These are phyloP conservation scores for slime mould (Dictyostelium discoideum) DNA, from an alignment of 78 protist species.

Conservation along the genomic window dicty_2.7 NC_007088.5:8097001-8097500, in stretches of 20 bases:
- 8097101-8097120: conserved; percentile 71
- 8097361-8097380: conserved; percentile 64
- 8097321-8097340: conserved; percentile 56
- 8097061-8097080: conserved; percentile 65
- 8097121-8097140: conserved; percentile 35
- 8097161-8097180: conserved; percentile 63
- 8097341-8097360: conserved; percentile 47
- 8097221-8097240: conserved; percentile 69
- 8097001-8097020: conserved; percentile 38
- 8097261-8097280: conserved; percentile 70
- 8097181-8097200: conserved; percentile 63
- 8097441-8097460: not conserved
- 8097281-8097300: conserved; percentile 46
- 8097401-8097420: conserved; percentile 70
- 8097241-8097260: conserved; percentile 57
- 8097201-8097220: conserved; percentile 56
- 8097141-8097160: conserved; percentile 56
- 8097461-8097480: not conserved
- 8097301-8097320: conserved; percentile 48
- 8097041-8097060: conserved; percentile 51
- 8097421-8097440: not conserved
- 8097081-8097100: conserved; percentile 75
- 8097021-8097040: conserved; percentile 73
- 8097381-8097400: conserved; percentile 65
- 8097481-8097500: not conserved